Percentiles rank a stretch among this genome's conserved stretches.
Conservation (phyloP, 2,329 filamentous ascomycete species). For the Rhinocladiella similis region DNA sequence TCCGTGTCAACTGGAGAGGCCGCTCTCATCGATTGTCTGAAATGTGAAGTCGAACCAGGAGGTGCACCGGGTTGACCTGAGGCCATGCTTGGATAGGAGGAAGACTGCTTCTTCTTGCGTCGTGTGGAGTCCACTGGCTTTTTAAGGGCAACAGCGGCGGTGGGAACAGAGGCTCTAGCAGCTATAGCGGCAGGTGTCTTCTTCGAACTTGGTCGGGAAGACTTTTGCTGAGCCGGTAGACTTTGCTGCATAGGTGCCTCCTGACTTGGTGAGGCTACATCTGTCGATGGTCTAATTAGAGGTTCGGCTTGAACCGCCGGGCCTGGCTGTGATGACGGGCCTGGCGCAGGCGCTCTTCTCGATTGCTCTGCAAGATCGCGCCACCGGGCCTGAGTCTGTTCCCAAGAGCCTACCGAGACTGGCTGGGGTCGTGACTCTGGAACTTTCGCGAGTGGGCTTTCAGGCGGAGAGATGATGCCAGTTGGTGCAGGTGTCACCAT, state of each 20-base stretch:
- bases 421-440: conserved; percentile 4
- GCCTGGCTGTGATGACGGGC: neutral
- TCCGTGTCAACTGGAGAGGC: conserved; percentile 13
- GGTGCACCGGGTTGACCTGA: conserved; percentile 5
- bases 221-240: conserved; percentile 7
- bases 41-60: conserved; percentile 11
- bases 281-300: neutral
- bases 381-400: conserved; percentile 33
- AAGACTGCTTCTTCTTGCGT: conserved; percentile 11
- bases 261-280: no score
- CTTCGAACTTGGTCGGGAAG: conserved; percentile 12
- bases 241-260: neutral
- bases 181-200: conserved; percentile 19
- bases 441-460: conserved; percentile 20
- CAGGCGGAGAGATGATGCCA: conserved; percentile 15
- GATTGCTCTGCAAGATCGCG: conserved; percentile 28
- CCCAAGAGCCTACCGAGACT: conserved; percentile 26
- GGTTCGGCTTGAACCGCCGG: neutral
- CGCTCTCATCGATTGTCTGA: conserved; percentile 28
- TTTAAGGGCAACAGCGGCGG: conserved; percentile 4
- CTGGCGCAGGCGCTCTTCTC: conserved; percentile 3
- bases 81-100: conserved; percentile 1
- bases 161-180: conserved; percentile 20
- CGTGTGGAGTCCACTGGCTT: conserved; percentile 4
- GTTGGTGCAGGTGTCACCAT: conserved; percentile 10